Base-by-base conservation (phyloP, 768 basidiomycete genomes). In the Lyophyllum atratum region DNA sequence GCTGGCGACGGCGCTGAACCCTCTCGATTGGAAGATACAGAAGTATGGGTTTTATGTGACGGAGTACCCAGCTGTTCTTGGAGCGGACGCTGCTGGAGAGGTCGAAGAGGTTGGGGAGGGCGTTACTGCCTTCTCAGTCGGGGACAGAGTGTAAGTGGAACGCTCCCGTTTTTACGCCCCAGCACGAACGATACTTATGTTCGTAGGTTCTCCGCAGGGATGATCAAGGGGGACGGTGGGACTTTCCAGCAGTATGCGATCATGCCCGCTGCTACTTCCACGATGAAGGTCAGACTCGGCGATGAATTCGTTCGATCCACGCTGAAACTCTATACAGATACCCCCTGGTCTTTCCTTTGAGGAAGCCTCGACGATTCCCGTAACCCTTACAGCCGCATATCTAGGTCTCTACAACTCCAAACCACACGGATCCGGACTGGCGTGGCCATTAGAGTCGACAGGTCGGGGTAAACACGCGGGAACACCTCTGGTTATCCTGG, bases 11-110 rank as follows among this genome's bases (percentile, higher is more conserved):
- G 76, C 71, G 2, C 71, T 84, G 2, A 82, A 83, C 62, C 83
- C 82, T 17, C 55, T 76, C 39, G 84, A 85, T 59, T 80, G 80
- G 68, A 82, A 80, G 64, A 72, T 82, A 28, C 80, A 78, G 56
- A 75, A 68, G 43, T 70, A 71, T 45, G 75, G 72, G 0, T 53
- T 72, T 19, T 75, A 76, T 48, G 63, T 78, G 39, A 69, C 73
- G 24, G 59, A 71, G 17, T 84, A 71, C 58, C 84, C 80, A 15
- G 74, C 76, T 12, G 69, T 85, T 1, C 56, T 80, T 0, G 85
- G 85, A 0, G 68, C 66, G 7, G 84, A 85, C 53, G 68, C 74
- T 31, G 79, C 84, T 39, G 85, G 85, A 4, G 74, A 76, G 1
- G 77, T 86, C 6, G 78, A 75, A 21, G 74, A 70, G 29, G 71